phyloP scores from a whole-genome alignment of 2,329 filamentous ascomycete genomes.

The Epichloe hybrida region DNA sequence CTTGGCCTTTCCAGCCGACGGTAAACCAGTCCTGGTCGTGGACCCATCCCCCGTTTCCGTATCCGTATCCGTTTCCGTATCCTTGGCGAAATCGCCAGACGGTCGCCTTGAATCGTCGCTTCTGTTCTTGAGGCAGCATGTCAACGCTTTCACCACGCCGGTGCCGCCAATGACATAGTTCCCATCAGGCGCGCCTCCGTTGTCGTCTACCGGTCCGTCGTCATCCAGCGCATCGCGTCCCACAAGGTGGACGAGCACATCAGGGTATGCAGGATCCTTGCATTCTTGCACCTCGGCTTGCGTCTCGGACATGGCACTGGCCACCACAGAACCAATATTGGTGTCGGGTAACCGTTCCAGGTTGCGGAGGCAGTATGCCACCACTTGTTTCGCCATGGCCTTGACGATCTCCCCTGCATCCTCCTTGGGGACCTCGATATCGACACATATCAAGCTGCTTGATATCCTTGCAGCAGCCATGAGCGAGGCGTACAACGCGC shows the following conservation, averaged over 20 bases:
- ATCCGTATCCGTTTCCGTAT: constrained; percentile 26
- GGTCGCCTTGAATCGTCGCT: constrained; percentile 43
- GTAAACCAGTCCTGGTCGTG: constrained; percentile 27
- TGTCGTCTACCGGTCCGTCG: constrained; percentile 43
- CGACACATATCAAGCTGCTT: constrained; percentile 70
- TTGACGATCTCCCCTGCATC: constrained; percentile 86
- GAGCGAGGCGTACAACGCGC: constrained; percentile 81
- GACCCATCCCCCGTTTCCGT: constrained; percentile 29
- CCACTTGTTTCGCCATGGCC: constrained; percentile 83
- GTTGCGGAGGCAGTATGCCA: constrained; percentile 86
- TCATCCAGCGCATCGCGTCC: constrained; percentile 46
- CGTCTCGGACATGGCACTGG: constrained; percentile 28
- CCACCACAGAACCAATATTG: constrained; percentile 37
- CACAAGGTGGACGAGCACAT: constrained; percentile 77
- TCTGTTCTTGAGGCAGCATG: constrained; percentile 78
- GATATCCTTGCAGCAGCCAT: constrained; percentile 80
- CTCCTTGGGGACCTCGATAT: constrained; percentile 73
- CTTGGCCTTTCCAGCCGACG: constrained; percentile 51
- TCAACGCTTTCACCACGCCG: constrained; percentile 85
- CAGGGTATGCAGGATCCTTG: constrained; percentile 42
- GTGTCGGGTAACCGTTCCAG: constrained; percentile 66
- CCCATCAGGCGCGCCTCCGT: constrained; percentile 65
- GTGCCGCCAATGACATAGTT: constrained; percentile 95
- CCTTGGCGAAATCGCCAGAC: constrained; percentile 38
- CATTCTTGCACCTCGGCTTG: constrained; percentile 16